A percentile compares a stretch with the other conserved stretches of the same genome.
Conservation (phyloP, 1,284 basidiomycete genomes). For the Ceratobasidium sp. region DNA sequence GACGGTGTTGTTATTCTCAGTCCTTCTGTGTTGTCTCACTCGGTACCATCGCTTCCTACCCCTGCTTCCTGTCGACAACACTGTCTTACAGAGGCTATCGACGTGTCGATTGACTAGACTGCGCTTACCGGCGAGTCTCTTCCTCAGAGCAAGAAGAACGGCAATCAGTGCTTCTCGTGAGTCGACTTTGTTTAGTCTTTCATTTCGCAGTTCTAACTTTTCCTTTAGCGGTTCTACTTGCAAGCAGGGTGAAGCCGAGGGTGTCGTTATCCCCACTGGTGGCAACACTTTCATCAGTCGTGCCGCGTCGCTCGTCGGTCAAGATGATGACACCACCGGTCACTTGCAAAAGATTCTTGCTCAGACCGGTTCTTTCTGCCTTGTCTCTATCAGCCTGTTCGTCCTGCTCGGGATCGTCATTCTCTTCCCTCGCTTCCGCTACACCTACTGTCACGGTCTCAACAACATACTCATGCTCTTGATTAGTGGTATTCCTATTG, state of each 20-base stretch:
- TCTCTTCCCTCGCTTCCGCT: constrained; percentile 89
- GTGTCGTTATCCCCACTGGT: constrained; percentile 96
- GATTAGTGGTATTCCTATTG: constrained; percentile 99
- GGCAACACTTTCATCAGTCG: constrained; percentile 97
- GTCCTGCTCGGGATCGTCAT: constrained; percentile 91
- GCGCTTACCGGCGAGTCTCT: constrained; percentile 97
- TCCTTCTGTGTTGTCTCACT: no score
- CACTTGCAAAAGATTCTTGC: constrained; percentile 98
- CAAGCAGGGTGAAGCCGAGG: constrained; percentile 97
- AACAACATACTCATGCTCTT: constrained; percentile 97
- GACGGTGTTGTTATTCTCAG: no score
- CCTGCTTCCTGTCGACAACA: constrained; percentile 96
- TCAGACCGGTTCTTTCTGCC: constrained; percentile 95
- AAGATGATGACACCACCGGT: constrained; percentile 95
- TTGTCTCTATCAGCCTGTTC: constrained; percentile 94
- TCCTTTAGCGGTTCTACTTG: constrained; percentile 86
- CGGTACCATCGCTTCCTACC: no score
- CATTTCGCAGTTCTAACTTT: constrained; percentile 46
- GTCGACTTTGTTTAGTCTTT: constrained; percentile 56
- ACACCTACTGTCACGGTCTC: constrained; percentile 92
- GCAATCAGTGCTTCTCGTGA: constrained; percentile 96
- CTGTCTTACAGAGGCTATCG: constrained; percentile 94
- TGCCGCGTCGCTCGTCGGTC: constrained; percentile 94
- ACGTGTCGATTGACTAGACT: constrained; percentile 96
- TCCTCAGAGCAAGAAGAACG: constrained; percentile 89